Conservation (phyloP, 2,329 filamentous ascomycete species). For the Fusarium luffae region DNA sequence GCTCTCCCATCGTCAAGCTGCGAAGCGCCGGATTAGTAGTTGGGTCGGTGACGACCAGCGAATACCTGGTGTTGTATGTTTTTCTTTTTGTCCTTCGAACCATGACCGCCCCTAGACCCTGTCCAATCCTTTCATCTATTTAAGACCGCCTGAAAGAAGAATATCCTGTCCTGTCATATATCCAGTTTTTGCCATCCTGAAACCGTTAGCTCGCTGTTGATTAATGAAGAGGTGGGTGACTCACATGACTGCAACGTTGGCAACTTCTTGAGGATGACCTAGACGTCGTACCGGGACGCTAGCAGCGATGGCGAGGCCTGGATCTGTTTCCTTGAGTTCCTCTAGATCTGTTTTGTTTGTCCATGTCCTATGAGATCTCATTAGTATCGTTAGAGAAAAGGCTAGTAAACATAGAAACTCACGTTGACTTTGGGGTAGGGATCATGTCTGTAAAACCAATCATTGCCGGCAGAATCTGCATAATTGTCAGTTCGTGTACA, state of each 20-base stretch:
- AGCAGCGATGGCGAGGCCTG: constrained; percentile 50
- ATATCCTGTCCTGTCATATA: constrained; percentile 31
- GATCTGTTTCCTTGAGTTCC: constrained; percentile 45
- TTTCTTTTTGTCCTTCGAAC: neutral
- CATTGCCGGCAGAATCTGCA: constrained; percentile 51
- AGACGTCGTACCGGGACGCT: constrained; percentile 50
- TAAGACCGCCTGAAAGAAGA: constrained; percentile 22
- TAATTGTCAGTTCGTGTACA: no score
- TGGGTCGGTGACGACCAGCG: no score
- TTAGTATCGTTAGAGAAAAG: neutral
- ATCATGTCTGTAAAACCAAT: constrained; percentile 53
- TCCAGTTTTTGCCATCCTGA: constrained; percentile 31
- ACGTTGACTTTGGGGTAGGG: constrained; percentile 49
- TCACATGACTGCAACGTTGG: constrained; percentile 51
- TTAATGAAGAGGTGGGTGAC: no score
- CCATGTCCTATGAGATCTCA: constrained; percentile 44
- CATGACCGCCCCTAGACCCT: no score
- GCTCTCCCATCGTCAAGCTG: constrained; percentile 13
- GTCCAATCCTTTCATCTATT: neutral
- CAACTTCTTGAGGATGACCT: constrained; percentile 50
- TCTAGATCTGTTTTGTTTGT: constrained; percentile 48
- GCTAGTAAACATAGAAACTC: no score
- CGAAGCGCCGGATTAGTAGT: constrained; percentile 1
- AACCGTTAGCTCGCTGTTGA: neutral
- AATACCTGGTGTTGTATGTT: neutral